Conservation (phyloP, 106 monocot species). For the Dendrobium catenatum region DNA sequence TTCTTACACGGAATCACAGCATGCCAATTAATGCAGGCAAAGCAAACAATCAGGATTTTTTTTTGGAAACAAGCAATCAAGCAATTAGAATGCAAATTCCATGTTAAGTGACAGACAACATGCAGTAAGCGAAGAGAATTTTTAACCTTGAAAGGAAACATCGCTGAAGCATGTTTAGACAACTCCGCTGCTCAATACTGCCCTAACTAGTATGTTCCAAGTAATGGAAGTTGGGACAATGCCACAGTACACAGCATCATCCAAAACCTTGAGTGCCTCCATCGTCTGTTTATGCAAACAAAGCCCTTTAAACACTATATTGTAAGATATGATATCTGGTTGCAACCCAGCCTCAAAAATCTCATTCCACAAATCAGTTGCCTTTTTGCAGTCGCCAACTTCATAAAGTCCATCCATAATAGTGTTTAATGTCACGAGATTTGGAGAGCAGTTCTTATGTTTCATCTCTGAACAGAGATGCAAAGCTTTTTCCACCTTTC, state of each 20-base stretch:
- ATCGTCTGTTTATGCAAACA: constrained; percentile 47
- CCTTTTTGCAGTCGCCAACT: constrained; percentile 44
- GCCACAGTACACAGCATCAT: constrained; percentile 37
- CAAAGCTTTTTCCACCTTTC: constrained; percentile 61
- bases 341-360: constrained; percentile 59
- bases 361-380: constrained; percentile 57
- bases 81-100: not conserved
- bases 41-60: too few species aligned
- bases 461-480: constrained; percentile 49
- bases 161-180: constrained; percentile 9
- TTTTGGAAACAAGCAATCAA: not conserved
- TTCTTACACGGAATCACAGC: not conserved
- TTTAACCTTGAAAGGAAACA: not conserved
- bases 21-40: not conserved
- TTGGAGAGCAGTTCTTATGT: constrained; percentile 41
- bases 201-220: constrained; percentile 76
- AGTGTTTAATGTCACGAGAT: constrained; percentile 73
- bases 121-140: not conserved
- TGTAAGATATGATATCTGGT: constrained; percentile 87
- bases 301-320: constrained; percentile 74
- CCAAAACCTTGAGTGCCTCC: constrained; percentile 52
- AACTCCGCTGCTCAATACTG: constrained; percentile 33
- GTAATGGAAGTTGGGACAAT: constrained; percentile 60
- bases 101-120: not conserved
- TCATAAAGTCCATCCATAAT: constrained; percentile 76